Base-by-base conservation (phyloP, 306 rosid species). In the Inga leiocalycina region DNA sequence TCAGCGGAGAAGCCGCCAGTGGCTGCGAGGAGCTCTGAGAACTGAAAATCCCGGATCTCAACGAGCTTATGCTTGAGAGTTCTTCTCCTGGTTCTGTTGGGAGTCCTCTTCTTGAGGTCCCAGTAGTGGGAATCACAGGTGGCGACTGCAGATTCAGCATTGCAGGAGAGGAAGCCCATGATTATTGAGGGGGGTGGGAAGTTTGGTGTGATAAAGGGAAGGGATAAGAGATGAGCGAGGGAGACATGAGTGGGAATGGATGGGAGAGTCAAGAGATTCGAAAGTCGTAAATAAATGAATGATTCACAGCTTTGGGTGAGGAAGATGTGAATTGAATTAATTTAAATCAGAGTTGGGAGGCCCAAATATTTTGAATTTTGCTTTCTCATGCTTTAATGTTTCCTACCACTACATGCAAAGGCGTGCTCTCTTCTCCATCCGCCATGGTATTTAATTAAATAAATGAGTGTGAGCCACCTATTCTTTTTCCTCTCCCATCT, bases 121-220 rank as follows among this genome's bases (percentile, higher is more conserved):
- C 85, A 88, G 67, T 83, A 85, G 78, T 84, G 67, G 14, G 94
- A 84, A 66, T 92, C 93, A 83, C 97, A 94, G 77, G 86, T 89
- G 72, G 98, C 91, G 49, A 89, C 86, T 45, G 98, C 97, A 6
- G 93, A 92, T 3, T 92, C 91, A 0, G 93, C 96, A 86, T 89
- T 89, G 90, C 99, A 95, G 39, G 89, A 93, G 80, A 96, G 85
- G 77, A 83, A 93, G 19, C 94, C 94, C 99, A 83, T 73, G 49
- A 24, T 41, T 51, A 39, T 24, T 41, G 48, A 56, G 46, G 22
- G 12, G 79, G 30, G 34, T 2, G 2, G 0, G 54, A 0, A n/a
- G 76, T 27, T 46, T 37, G 51, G 57, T n/a, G 46, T 11, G 52
- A 61, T 43, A 59, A 37, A 66, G 45, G 22, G 80, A 46, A 34